phyloP scores from a whole-genome alignment of 2,329 filamentous ascomycete species.

The Graphilbum sp. region DNA sequence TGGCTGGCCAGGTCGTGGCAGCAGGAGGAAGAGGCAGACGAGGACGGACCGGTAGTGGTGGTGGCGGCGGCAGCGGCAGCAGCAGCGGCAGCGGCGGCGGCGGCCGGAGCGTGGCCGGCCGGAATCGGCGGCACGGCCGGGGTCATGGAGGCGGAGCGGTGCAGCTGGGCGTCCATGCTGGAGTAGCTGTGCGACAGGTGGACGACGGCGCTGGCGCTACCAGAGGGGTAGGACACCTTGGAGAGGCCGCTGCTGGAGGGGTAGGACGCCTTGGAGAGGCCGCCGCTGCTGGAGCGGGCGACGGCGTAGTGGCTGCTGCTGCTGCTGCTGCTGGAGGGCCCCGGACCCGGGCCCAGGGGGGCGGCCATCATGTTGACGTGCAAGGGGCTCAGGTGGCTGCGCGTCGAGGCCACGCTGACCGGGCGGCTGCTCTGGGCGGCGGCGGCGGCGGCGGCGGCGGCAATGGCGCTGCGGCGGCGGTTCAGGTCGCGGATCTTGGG shows the following conservation, averaged over 20 bases:
- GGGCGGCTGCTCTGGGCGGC: not conserved
- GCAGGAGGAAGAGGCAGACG: not conserved
- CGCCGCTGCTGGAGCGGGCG: constrained; percentile 4
- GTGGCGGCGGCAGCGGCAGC: not conserved
- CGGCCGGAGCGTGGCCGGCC: not conserved
- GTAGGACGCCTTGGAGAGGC: constrained; percentile 5
- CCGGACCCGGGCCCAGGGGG: not conserved
- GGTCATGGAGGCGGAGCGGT: not conserved
- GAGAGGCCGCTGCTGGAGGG: constrained; percentile 6
- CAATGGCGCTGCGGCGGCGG: constrained; percentile 29
- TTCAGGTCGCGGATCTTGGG: constrained; percentile 33
- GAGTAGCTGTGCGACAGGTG: constrained; percentile 8
- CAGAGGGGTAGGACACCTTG: constrained; percentile 6
- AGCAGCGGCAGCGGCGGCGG: not conserved
- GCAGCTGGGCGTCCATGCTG: constrained; percentile 8
- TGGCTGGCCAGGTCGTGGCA: not conserved
- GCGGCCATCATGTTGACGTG: constrained; percentile 4
- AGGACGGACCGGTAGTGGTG: not conserved
- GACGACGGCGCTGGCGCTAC: constrained; percentile 2
- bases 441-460: no score
- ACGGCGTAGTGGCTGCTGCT: not conserved
- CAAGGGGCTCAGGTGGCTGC: constrained; percentile 5
- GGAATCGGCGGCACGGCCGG: not conserved
- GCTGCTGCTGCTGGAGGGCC: not conserved
- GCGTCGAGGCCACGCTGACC: not conserved